Conservation (phyloP, 352 stramenopile genomes). For the Globisporangium radiosum region DNA sequence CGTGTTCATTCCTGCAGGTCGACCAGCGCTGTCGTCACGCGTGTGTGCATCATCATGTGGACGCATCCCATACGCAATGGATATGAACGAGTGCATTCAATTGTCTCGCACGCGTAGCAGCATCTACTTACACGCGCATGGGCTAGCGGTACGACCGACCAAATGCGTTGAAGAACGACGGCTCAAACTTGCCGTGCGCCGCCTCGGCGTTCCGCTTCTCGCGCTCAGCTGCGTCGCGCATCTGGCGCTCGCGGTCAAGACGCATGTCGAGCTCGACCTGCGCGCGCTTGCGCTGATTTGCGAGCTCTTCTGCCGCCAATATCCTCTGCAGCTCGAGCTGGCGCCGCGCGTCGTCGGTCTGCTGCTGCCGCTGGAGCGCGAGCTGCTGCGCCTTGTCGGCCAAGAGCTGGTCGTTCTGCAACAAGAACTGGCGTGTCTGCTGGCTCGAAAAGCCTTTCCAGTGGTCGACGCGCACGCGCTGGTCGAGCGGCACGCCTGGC, state of each 20-base stretch:
- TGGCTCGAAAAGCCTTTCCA: conserved; percentile 70
- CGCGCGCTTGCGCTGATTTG: conserved; percentile 36
- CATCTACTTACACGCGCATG: neutral
- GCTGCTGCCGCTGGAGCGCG: conserved; percentile 28
- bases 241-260: conserved; percentile 39
- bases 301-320: conserved; percentile 42
- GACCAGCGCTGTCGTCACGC: too few relatives aligned
- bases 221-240: conserved; percentile 40
- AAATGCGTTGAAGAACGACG: conserved; percentile 70
- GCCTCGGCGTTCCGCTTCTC: conserved; percentile 45
- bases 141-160: conserved; percentile 67
- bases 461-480: conserved; percentile 69
- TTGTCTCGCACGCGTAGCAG: neutral
- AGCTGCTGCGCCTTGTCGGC: conserved; percentile 37
- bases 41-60: neutral
- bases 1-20: too few relatives aligned
- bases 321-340: conserved; percentile 38
- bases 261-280: conserved; percentile 51
- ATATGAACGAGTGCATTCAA: neutral
- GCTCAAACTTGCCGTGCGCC: conserved; percentile 56
- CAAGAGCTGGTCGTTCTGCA: conserved; percentile 53
- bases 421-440: conserved; percentile 48
- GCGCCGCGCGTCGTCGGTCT: conserved; percentile 24
- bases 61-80: neutral
- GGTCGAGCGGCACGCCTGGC: conserved; percentile 27